Evolutionary conservation across 345 rosid genomes (phyloP).

Genomic region (Populus pruinosa): DNA sequence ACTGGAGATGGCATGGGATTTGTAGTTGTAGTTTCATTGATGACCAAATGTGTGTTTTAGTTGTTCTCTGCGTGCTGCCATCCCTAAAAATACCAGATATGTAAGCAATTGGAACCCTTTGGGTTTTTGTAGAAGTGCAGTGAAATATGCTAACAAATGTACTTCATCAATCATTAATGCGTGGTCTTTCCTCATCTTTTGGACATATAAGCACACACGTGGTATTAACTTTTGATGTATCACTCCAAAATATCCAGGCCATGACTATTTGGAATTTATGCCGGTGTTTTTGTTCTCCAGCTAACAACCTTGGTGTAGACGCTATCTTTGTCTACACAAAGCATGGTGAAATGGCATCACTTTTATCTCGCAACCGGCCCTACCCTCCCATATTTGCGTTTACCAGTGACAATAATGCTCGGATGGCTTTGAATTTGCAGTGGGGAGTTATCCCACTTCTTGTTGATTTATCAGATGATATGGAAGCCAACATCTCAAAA

Average conservation of each 20-base stretch:
- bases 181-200: neutral
- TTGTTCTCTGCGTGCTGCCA: neutral
- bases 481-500: constrained; percentile 48
- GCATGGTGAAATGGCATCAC: constrained; percentile 68
- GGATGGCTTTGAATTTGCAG: constrained; percentile 61
- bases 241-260: neutral
- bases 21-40: neutral
- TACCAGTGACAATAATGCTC: constrained; percentile 38
- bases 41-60: neutral
- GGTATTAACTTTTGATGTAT: neutral
- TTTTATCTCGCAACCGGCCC: constrained; percentile 71
- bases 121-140: neutral
- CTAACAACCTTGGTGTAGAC: constrained; percentile 58
- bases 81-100: neutral
- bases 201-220: neutral
- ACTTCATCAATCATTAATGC: neutral
- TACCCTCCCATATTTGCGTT: constrained; percentile 66
- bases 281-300: constrained; percentile 24
- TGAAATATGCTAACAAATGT: neutral
- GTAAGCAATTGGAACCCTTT: neutral
- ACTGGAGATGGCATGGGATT: neutral
- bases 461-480: constrained; percentile 42
- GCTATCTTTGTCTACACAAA: constrained; percentile 69
- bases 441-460: constrained; percentile 68
- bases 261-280: neutral